These are phyloP conservation scores for Trichoderma gamsii DNA, from an alignment of 495 filamentous ascomycete species.

Conservation along the genomic window DNA sequence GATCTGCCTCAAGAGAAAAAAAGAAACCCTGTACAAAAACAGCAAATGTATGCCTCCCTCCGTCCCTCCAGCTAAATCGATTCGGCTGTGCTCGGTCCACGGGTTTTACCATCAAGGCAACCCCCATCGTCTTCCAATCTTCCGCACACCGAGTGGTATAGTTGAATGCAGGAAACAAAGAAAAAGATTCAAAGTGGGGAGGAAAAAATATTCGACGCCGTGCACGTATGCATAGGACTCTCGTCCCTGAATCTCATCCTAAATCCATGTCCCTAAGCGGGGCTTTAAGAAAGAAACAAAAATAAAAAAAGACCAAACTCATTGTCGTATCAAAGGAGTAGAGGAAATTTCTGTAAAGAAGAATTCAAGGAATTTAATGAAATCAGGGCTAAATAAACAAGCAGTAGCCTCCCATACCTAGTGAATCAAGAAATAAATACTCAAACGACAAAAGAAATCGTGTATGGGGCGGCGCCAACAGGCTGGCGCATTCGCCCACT, in stretches of 20 bases:
- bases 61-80: not conserved
- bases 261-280: not conserved
- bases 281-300: too few species aligned
- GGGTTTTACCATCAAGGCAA: not conserved
- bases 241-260: not conserved
- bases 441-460: not conserved
- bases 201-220: conserved; percentile 7
- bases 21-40: not conserved
- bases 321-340: too few species aligned
- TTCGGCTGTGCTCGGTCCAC: not conserved
- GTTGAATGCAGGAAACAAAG: conserved; percentile 7
- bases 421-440: not conserved
- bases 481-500: conserved; percentile 3
- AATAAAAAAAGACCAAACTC: not conserved
- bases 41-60: not conserved
- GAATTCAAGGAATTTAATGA: not conserved
- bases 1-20: not conserved
- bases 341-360: too few species aligned
- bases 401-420: too few species aligned
- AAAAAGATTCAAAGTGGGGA: not conserved
- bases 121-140: conserved; percentile 2
- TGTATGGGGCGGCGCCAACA: conserved; percentile 1
- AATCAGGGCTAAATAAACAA: not conserved
- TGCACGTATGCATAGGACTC: conserved; percentile 5
- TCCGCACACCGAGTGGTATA: not conserved